These are phyloP conservation scores for Trichopus zeylanicus DNA, from an alignment of 116 monocot species.

Conservation along the genomic window DNA sequence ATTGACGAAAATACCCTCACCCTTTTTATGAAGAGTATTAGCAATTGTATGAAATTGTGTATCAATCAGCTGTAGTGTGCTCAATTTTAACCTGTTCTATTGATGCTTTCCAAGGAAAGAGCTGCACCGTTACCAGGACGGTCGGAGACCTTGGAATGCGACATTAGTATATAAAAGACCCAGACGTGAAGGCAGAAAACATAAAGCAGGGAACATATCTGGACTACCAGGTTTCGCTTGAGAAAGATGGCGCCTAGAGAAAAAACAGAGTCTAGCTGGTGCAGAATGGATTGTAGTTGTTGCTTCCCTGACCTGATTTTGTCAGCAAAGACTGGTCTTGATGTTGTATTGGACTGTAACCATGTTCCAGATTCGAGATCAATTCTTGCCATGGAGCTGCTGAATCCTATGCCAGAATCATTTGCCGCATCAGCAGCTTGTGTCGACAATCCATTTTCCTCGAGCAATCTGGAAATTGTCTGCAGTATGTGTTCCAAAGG, in stretches of 20 bases:
- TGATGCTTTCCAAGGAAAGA: conserved; percentile 40
- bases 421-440: conserved; percentile 8
- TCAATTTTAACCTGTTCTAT: no score
- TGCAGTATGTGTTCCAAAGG: conserved; percentile 12
- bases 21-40: no score
- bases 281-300: conserved; percentile 42
- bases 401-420: neutral
- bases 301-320: conserved; percentile 37
- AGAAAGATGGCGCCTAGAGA: conserved; percentile 58
- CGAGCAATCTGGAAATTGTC: conserved; percentile 47
- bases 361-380: conserved; percentile 51
- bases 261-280: conserved; percentile 70
- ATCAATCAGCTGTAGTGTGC: no score
- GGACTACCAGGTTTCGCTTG: conserved; percentile 53
- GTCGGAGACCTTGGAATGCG: conserved; percentile 34
- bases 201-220: conserved; percentile 49
- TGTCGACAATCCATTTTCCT: conserved; percentile 29
- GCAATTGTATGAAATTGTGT: no score
- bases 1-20: no score
- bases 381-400: conserved; percentile 12
- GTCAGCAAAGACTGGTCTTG: conserved; percentile 18
- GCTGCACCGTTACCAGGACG: conserved; percentile 27
- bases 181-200: conserved; percentile 69
- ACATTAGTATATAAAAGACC: conserved; percentile 64
- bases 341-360: conserved; percentile 9